Conservation (phyloP, 768 basidiomycete genomes). For the Cubamyces lactineus region DNA sequence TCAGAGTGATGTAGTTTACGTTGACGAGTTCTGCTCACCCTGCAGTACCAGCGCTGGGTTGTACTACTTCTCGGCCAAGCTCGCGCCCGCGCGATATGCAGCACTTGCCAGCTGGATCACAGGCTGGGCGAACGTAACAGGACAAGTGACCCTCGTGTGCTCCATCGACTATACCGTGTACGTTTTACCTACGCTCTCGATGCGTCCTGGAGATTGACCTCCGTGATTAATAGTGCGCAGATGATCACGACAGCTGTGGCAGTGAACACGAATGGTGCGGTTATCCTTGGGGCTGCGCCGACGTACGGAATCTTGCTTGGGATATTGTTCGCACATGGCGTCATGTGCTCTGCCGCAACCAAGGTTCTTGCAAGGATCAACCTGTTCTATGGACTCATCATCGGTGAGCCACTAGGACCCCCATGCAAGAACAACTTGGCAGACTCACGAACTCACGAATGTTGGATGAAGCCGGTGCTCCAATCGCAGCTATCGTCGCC, state of each 20-base stretch:
- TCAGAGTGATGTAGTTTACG: neutral
- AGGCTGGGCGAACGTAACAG: conserved; percentile 76
- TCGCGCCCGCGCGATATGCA: conserved; percentile 63
- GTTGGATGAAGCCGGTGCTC: conserved; percentile 54
- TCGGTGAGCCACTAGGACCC: conserved; percentile 42
- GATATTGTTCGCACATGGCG: conserved; percentile 63
- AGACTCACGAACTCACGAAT: neutral
- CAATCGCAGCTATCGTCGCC: conserved; percentile 61
- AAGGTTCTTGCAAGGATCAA: conserved; percentile 65
- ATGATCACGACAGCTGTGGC: conserved; percentile 76
- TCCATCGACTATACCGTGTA: conserved; percentile 73
- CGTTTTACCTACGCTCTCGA: conserved; percentile 16
- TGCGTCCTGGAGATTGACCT: neutral
- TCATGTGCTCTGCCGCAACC: conserved; percentile 77
- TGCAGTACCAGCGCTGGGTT: conserved; percentile 75
- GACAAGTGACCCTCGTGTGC: conserved; percentile 68
- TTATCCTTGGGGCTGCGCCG: conserved; percentile 54
- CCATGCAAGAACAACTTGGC: no score
- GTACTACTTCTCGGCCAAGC: conserved; percentile 77
- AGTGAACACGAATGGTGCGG: conserved; percentile 56
- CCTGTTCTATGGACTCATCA: conserved; percentile 66
- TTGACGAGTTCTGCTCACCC: neutral
- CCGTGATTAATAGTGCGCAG: conserved; percentile 50
- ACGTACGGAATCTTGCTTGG: conserved; percentile 70
- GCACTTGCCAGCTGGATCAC: conserved; percentile 68